These are phyloP conservation scores for Mucor saturninus DNA, from an alignment of 371 early-diverging fungal genomes.

Conservation along the genomic window DNA sequence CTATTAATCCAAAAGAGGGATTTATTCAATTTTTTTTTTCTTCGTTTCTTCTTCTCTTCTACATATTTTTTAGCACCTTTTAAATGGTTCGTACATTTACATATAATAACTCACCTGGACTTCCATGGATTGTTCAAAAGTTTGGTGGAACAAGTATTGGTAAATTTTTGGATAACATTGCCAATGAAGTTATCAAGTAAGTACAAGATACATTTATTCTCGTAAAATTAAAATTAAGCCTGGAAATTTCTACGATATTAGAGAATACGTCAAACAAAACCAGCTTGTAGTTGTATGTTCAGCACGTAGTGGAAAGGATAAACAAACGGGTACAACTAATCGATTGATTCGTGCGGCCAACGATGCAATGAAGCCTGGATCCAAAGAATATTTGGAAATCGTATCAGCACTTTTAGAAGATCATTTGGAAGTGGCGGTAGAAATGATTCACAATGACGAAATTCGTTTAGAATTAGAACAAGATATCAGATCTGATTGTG, in stretches of 20 bases:
- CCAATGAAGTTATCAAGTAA: slow-evolving; percentile 65
- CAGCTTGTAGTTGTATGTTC: slow-evolving; percentile 84
- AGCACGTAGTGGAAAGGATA: slow-evolving; percentile 79
- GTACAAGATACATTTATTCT: slow-evolving; percentile 4
- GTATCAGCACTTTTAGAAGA: slow-evolving; percentile 80
- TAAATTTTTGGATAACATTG: slow-evolving; percentile 72
- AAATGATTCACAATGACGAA: slow-evolving; percentile 56
- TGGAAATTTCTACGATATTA: slow-evolving; percentile 11
- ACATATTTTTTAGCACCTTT: slow-evolving; percentile 7
- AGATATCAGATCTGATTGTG: slow-evolving; percentile 77
- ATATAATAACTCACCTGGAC: slow-evolving; percentile 32
- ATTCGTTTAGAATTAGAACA: slow-evolving; percentile 59
- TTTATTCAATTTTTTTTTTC: slow-evolving; percentile 5
- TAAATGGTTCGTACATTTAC: slow-evolving; percentile 24
- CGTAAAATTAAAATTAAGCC: background rate
- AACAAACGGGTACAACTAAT: slow-evolving; percentile 80
- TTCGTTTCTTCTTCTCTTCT: background rate
- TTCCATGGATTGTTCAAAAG: slow-evolving; percentile 81
- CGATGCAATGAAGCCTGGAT: slow-evolving; percentile 70
- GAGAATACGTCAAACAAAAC: slow-evolving; percentile 63
- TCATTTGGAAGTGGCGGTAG: slow-evolving; percentile 78
- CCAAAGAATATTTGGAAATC: slow-evolving; percentile 68
- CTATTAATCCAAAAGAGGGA: slow-evolving; percentile 1
- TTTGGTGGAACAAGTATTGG: slow-evolving; percentile 91
- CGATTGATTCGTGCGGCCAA: slow-evolving; percentile 74